Conservation (phyloP, 176 grass and related monocot species). For the Metroxylon sagu region DNA sequence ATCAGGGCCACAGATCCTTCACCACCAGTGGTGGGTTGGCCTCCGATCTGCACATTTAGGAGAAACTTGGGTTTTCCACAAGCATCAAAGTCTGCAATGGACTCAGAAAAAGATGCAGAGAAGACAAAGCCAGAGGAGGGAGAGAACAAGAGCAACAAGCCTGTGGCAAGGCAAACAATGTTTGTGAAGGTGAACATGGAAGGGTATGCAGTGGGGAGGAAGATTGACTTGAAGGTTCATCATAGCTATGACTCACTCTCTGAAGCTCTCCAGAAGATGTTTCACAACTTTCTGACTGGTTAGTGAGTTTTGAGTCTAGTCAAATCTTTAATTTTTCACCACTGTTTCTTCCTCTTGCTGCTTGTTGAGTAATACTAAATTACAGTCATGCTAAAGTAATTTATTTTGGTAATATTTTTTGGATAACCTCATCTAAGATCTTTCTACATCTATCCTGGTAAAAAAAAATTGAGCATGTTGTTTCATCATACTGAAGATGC, state of each 20-base stretch:
- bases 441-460: too few species aligned
- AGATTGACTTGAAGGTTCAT: conserved; percentile 50
- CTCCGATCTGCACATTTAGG: conserved; percentile 45
- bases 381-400: too few species aligned
- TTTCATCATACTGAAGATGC: too few species aligned
- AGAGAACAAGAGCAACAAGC: conserved; percentile 2
- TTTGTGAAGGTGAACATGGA: conserved; percentile 81
- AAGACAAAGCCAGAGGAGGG: not conserved
- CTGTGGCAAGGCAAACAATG: conserved; percentile 15
- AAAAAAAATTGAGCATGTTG: too few species aligned
- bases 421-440: too few species aligned
- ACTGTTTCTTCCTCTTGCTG: too few species aligned
- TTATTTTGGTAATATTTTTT: too few species aligned
- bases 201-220: conserved; percentile 55
- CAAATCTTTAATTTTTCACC: too few species aligned
- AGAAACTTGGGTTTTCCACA: conserved; percentile 34
- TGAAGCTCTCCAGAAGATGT: conserved; percentile 47
- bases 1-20: conserved; percentile 6
- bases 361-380: too few species aligned
- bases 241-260: conserved; percentile 36
- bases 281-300: conserved; percentile 45
- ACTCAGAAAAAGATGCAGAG: conserved; percentile 1
- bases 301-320: not conserved
- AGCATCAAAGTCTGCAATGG: conserved; percentile 2
- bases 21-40: conserved; percentile 45